Conservation (phyloP, 2,329 filamentous ascomycete genomes). For the Botryotinia narcissicola region DNA sequence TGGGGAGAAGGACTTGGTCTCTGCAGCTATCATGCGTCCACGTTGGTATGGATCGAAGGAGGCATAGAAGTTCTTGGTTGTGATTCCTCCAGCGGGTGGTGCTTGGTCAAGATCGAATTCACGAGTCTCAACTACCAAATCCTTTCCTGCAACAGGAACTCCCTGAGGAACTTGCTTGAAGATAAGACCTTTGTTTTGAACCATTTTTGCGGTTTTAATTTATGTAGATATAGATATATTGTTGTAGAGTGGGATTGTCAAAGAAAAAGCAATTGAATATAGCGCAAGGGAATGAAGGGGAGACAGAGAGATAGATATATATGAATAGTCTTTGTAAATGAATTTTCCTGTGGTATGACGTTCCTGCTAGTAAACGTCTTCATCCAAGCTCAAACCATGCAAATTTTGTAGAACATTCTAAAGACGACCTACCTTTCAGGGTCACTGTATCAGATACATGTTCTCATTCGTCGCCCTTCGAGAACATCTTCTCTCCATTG, state of each 20-base stretch:
- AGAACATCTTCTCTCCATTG: conserved; percentile 14
- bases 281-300: background rate
- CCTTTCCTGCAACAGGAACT: conserved; percentile 66
- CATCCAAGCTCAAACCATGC: conserved; percentile 13
- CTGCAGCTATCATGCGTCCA: conserved; percentile 68
- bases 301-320: conserved; percentile 1
- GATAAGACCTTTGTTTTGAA: conserved; percentile 70
- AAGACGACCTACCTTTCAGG: background rate
- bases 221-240: background rate
- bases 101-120: conserved; percentile 63
- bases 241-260: background rate
- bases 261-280: conserved; percentile 4
- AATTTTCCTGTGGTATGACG: conserved; percentile 11
- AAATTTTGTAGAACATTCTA: background rate
- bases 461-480: background rate
- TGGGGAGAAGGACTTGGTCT: conserved; percentile 64
- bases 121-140: conserved; percentile 65
- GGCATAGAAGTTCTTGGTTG: conserved; percentile 64
- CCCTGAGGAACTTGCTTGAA: conserved; percentile 68
- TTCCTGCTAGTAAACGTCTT: background rate
- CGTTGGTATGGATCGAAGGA: conserved; percentile 83
- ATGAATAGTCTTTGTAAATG: background rate
- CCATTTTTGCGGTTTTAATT: conserved; percentile 38
- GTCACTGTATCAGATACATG: background rate
- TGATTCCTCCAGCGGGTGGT: conserved; percentile 64